Evolutionary conservation across 2,329 filamentous ascomycete genomes (phyloP).

Genomic region (Cordyceps militaris): DNA sequence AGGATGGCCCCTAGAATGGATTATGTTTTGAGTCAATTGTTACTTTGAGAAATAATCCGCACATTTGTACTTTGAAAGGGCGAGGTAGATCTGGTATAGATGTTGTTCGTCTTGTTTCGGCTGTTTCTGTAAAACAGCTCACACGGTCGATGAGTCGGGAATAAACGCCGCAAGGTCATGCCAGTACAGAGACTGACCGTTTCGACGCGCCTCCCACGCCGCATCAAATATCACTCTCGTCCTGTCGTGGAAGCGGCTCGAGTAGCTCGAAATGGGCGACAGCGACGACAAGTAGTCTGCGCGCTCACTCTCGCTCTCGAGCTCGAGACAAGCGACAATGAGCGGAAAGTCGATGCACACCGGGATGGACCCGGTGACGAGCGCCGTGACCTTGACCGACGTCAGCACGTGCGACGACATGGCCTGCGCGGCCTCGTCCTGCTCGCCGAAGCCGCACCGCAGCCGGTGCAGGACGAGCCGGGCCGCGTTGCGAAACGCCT

Average conservation of each 20-base stretch:
- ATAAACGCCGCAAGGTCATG: slow-evolving; percentile 1
- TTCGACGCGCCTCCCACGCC: background rate
- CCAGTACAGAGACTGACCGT: background rate
- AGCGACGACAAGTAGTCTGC: slow-evolving; percentile 6
- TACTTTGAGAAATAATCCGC: too few species aligned
- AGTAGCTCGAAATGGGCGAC: slow-evolving; percentile 14
- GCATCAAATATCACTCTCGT: background rate
- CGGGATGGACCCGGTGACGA: slow-evolving; percentile 15
- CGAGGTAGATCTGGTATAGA: too few species aligned
- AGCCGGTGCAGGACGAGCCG: slow-evolving; percentile 21
- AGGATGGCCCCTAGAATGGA: too few species aligned
- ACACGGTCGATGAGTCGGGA: background rate
- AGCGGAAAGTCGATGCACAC: slow-evolving; percentile 19
- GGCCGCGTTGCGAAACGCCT: slow-evolving; percentile 19
- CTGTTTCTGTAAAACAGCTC: too few species aligned
- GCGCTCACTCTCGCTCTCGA: slow-evolving; percentile 14
- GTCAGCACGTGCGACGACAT: slow-evolving; percentile 19
- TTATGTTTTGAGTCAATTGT: too few species aligned
- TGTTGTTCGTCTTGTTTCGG: too few species aligned
- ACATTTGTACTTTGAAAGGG: too few species aligned
- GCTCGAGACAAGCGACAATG: slow-evolving; percentile 21
- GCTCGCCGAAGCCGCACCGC: slow-evolving; percentile 17
- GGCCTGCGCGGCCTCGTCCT: slow-evolving; percentile 16
- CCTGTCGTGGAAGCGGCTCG: slow-evolving; percentile 1
- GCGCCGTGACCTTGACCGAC: slow-evolving; percentile 18